These are phyloP conservation scores for Nothophoma quercina DNA, from an alignment of 2,329 filamentous ascomycete species.

Conservation along the genomic window DNA sequence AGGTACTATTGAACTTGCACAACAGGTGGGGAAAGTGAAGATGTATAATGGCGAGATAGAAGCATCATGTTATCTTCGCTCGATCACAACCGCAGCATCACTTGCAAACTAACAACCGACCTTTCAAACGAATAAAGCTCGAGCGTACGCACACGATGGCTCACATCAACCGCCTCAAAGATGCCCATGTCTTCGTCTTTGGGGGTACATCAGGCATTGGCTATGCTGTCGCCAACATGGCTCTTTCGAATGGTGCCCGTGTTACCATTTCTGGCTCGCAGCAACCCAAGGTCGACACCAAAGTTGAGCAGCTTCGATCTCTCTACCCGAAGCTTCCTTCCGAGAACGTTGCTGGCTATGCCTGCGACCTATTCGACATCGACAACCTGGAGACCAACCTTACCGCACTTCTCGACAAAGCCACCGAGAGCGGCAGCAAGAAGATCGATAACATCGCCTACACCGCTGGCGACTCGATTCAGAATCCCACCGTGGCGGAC, in stretches of 20 bases:
- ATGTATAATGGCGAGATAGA: too few species aligned
- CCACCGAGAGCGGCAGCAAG: slow-evolving; percentile 33
- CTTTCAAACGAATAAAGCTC: too few species aligned
- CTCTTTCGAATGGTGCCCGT: slow-evolving; percentile 61
- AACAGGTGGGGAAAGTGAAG: too few species aligned
- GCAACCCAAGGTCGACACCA: slow-evolving; percentile 58
- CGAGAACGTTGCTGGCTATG: slow-evolving; percentile 32
- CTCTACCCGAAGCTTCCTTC: slow-evolving; percentile 45
- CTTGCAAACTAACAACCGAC: too few species aligned
- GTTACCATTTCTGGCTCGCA: slow-evolving; percentile 68
- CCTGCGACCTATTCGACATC: slow-evolving; percentile 38
- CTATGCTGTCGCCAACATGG: slow-evolving; percentile 65
- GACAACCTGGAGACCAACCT: slow-evolving; percentile 39
- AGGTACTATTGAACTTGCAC: too few species aligned
- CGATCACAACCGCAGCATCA: too few species aligned
- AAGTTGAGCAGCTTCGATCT: slow-evolving; percentile 56
- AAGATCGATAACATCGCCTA: slow-evolving; percentile 45
- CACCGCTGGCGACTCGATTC: slow-evolving; percentile 37
- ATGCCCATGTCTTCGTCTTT: slow-evolving; percentile 64
- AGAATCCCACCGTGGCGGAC: slow-evolving; percentile 34
- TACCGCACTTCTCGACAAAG: slow-evolving; percentile 36
- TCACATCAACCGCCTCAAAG: slow-evolving; percentile 57
- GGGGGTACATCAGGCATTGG: slow-evolving; percentile 73
- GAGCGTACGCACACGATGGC: slow-evolving; percentile 36
- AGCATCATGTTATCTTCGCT: too few species aligned